Evolutionary conservation across 495 filamentous ascomycete species (phyloP), one percentile per base, ranked within the genome.

Genomic region (Coniosporium apollinis): DNA sequence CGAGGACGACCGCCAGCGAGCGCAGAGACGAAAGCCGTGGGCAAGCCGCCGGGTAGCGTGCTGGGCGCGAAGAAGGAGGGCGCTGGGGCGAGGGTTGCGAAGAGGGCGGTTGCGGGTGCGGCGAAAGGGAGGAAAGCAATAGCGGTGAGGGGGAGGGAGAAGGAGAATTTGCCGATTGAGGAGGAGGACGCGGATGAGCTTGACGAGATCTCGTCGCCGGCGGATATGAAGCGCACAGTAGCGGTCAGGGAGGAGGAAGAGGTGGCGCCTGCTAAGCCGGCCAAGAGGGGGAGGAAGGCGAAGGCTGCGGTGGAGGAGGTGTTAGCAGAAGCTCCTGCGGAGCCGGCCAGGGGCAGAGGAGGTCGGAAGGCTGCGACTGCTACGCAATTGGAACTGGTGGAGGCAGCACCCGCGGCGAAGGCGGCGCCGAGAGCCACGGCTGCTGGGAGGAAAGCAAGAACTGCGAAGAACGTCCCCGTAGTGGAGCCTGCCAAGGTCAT

Each of bases 141-240:
- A 26, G 24, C 24, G 24, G 24, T 77, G 26, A 55, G 57, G 17
- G 73, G 73, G 30, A 65, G 64, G 43, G 51, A 55, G 22, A 60
- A 63, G 38, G 57, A 63, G 20, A 55, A 57, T 35, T 42, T 54
- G 34, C 56, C 50, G 17, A 69, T 62, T 22, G 72, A 70, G 29
- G 60, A 50, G 8, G 69, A 74, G 40, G 68, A 70, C 30, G 50
- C 65, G 2, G 67, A 62, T 31, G 57, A 68, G 21, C 52, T 67
- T 36, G 47, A 48, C 3, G 48, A 40, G 19, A 26, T 13, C 24
- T 8, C 9, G 2, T 26, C 24, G 9, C 9, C 13, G 9, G 24
- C 9, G 24, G 13, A 26, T 2, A 26, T 26, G 9, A 26, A 26
- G 24, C 9, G 24, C 1, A 49, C 59, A 13, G 59, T 58, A 15